phyloP scores from a whole-genome alignment of 2,329 filamentous ascomycete genomes.

The Xylaria sp. region DNA sequence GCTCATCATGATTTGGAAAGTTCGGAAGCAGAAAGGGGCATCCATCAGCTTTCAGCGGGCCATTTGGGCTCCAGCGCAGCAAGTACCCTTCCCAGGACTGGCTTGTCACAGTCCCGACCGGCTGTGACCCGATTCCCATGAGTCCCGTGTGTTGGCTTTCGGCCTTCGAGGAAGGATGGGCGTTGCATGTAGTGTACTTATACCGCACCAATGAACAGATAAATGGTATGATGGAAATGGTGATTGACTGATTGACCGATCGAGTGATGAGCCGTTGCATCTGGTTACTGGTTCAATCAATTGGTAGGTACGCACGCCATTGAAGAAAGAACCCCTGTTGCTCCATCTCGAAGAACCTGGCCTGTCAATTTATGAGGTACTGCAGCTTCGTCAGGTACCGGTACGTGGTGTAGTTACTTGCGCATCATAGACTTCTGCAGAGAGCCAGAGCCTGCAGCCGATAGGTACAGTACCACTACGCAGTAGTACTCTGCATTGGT shows the following conservation, averaged over 20 bases:
- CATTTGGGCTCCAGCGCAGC: background rate
- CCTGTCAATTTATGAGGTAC: constrained; percentile 26
- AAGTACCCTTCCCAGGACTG: background rate
- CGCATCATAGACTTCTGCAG: background rate
- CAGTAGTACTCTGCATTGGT: background rate
- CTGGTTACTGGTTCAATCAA: constrained; percentile 17
- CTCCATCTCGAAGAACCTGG: background rate
- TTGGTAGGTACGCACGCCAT: background rate
- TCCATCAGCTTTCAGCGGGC: constrained; percentile 14
- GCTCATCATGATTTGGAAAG: constrained; percentile 34
- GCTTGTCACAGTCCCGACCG: constrained; percentile 15
- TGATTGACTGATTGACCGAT: background rate
- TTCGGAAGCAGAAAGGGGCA: constrained; percentile 21
- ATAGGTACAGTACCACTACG: background rate
- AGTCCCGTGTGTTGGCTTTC: background rate
- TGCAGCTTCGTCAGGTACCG: constrained; percentile 17
- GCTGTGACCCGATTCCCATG: constrained; percentile 18
- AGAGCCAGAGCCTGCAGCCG: background rate
- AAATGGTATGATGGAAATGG: background rate
- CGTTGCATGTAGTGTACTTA: background rate
- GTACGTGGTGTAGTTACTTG: constrained; percentile 19
- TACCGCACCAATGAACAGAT: background rate
- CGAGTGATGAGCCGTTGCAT: background rate
- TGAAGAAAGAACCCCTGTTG: constrained; percentile 4
- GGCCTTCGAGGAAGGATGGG: background rate